Evolutionary conservation across 2,329 filamentous ascomycete genomes (phyloP), one percentile per base, ranked within the genome.

Genomic region (Neurospora sp.): DNA sequence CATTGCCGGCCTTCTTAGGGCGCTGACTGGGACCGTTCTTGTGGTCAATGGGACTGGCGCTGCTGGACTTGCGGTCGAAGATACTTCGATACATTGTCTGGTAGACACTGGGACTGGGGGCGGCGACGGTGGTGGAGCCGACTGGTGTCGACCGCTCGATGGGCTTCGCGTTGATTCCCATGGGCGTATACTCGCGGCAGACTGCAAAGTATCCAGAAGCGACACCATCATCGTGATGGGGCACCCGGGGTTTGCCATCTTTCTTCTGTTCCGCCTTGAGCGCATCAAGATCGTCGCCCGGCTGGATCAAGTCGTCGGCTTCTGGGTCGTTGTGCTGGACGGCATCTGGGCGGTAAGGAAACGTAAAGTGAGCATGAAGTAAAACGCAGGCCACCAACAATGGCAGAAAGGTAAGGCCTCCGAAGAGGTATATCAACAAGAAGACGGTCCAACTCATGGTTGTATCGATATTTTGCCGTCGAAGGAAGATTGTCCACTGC

Each of bases 11-110:
- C 73, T 83, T 88, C 79, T 87, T 88, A 23, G 86, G 85, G 72
- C 87, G 80, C 75, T 87, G 83, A 72, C 83, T 87, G 68, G 80
- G 78, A 19, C 79, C 80, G 67, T 80, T 84, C 71, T 80, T 83
- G 68, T 82, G 81, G 66, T 87, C 85, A 69, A 86, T 74, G 1
- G 84, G 83, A 1, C 81, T 80, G 1, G 82, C 74, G 36, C 23
- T 33, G 9, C 77, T 75, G 42, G 82, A 84, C 76, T 91, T 94
- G 76, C 95, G 88, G 76, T 97, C 93, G 78, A 99, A 98, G 72
- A 99, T 91, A 79, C 92, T 97, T 78, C 93, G 86, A 81, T 99
- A 99, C 93, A 99, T 97, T 79, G 91, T 91, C 85, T 98, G 96
- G 80, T 98, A 98, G 43, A 99, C 95, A 79, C 95, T 97, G 70